These are phyloP conservation scores for Ambrosia hybrid DNA, from an alignment of 140 eudicot species.

Conservation along the genomic window DNA sequence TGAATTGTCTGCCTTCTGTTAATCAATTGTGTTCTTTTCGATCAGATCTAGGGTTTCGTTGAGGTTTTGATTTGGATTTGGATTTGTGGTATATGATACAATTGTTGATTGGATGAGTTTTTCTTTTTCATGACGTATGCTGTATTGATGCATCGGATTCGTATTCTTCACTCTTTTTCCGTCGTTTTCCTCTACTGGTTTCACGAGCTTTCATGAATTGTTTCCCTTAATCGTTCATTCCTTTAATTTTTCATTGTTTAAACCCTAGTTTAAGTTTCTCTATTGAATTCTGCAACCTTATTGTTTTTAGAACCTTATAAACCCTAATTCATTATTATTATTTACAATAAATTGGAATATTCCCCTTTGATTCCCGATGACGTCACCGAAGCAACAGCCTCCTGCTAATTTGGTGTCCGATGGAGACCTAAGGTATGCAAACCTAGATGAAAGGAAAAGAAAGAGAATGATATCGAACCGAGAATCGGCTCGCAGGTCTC, in stretches of 20 bases:
- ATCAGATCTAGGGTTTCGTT: neutral
- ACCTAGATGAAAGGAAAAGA: conserved; percentile 61
- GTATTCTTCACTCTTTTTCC: conserved; percentile 87
- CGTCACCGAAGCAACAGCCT: conserved; percentile 33
- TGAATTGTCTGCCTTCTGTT: neutral
- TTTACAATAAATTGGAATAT: neutral
- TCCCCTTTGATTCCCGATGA: conserved; percentile 30
- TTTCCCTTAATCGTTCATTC: no score
- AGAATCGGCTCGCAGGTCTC: conserved; percentile 83
- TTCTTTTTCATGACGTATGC: conserved; percentile 47
- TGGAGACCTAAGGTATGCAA: conserved; percentile 47
- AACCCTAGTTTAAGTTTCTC: neutral
- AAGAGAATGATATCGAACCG: conserved; percentile 83
- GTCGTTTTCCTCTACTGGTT: conserved; percentile 93
- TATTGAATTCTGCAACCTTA: no score
- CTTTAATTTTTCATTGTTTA: conserved; percentile 9
- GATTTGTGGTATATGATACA: neutral
- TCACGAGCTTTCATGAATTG: conserved; percentile 80
- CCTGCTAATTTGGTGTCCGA: conserved; percentile 51
- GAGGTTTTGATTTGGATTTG: neutral
- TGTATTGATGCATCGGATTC: conserved; percentile 63
- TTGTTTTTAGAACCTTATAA: neutral
- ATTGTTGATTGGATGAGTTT: conserved; percentile 11
- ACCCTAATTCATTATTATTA: conserved; percentile 4
- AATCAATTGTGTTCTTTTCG: neutral